Conservation (phyloP, 306 rosid species). For the Cicer cuneatum region DNA sequence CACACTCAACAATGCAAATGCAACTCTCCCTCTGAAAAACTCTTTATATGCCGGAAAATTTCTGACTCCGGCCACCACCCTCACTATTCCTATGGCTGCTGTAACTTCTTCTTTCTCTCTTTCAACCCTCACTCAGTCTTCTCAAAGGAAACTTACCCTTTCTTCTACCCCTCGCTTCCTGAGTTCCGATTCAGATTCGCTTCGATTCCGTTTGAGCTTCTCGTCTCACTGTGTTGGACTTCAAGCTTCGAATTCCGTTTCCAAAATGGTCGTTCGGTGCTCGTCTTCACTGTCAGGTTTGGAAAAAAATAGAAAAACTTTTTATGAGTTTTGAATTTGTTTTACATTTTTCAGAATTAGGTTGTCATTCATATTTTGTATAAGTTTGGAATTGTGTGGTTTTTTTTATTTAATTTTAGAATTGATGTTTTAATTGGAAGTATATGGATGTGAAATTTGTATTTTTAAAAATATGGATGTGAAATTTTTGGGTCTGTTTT, state of each 20-base stretch:
- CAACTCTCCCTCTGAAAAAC: slow-evolving; percentile 20
- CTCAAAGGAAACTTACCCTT: slow-evolving; percentile 52
- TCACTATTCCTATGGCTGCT: slow-evolving; percentile 65
- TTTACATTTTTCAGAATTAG: slow-evolving; percentile 13
- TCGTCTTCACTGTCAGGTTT: slow-evolving; percentile 66
- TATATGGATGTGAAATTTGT: neutral
- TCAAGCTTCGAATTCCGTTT: slow-evolving; percentile 56
- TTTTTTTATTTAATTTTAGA: neutral
- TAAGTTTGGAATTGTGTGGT: neutral
- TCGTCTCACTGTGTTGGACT: slow-evolving; percentile 46
- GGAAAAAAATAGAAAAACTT: neutral
- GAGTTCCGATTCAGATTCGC: slow-evolving; percentile 54
- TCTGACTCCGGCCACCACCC: slow-evolving; percentile 37
- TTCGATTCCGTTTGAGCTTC: slow-evolving; percentile 56
- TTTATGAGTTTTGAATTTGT: neutral
- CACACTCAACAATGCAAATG: neutral
- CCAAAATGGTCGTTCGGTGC: slow-evolving; percentile 69
- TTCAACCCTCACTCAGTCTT: slow-evolving; percentile 66
- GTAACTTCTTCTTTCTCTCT: slow-evolving; percentile 71
- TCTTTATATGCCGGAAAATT: slow-evolving; percentile 28
- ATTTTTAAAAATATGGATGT: neutral
- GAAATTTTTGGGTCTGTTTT: neutral
- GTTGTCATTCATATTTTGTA: neutral
- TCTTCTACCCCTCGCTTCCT: slow-evolving; percentile 56
- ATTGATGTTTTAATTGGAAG: slow-evolving; percentile 17